A percentile compares a stretch with the other conserved stretches of the same genome.
Evolutionary conservation across 1,139 yeast genomes (phyloP).

Genomic region (Diutina rugosa): DNA sequence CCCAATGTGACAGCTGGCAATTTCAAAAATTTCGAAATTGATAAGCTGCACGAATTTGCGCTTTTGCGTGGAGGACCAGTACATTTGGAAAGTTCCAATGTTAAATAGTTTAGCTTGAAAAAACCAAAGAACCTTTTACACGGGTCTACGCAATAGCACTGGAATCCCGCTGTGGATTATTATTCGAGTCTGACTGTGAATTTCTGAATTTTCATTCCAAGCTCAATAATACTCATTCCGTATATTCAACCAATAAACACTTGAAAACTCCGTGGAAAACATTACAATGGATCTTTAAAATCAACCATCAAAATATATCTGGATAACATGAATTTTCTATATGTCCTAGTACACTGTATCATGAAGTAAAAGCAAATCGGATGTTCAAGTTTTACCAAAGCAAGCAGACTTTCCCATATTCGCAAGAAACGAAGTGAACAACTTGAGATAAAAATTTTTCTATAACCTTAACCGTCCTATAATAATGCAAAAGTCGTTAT

Average conservation of each 20-base stretch:
- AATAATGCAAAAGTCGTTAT: neutral
- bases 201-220: no score
- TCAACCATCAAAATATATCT: neutral
- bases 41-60: neutral
- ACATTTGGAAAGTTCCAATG: no score
- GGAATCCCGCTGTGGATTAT: no score
- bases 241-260: no score
- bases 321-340: neutral
- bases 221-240: no score
- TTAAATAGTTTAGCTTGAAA: neutral
- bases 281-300: neutral
- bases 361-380: neutral
- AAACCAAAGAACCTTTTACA: neutral
- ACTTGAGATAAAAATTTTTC: neutral
- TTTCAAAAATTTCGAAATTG: neutral
- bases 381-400: neutral
- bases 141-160: no score
- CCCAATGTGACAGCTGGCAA: neutral
- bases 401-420: neutral
- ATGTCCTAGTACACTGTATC: neutral
- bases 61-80: neutral
- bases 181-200: no score
- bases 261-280: neutral
- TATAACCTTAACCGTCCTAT: neutral
- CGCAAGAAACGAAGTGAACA: neutral